Evolutionary conservation across 805 yeast species (phyloP).

Genomic region (Starmerella powellii): DNA sequence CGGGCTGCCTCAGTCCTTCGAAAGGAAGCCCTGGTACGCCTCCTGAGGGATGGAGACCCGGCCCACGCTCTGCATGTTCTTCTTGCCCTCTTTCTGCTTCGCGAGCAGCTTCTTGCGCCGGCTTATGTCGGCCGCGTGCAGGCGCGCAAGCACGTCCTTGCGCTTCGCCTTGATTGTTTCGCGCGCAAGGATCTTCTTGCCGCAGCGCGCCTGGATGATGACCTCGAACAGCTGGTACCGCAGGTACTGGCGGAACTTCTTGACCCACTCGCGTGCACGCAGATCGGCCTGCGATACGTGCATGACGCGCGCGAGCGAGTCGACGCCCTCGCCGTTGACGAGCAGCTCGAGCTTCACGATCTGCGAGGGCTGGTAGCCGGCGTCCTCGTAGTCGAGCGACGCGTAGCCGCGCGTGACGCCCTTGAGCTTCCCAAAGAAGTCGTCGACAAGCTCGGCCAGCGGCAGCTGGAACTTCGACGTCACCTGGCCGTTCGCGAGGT

Average conservation of each 20-base stretch:
- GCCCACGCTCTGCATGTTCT: conserved; percentile 67
- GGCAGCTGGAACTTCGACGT: conserved; percentile 71
- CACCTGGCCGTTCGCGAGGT: conserved; percentile 69
- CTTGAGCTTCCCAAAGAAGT: conserved; percentile 86
- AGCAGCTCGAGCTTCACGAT: conserved; percentile 77
- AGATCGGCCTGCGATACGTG: conserved; percentile 65
- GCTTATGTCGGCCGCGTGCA: conserved; percentile 88
- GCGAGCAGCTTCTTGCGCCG: conserved; percentile 78
- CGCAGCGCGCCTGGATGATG: conserved; percentile 79
- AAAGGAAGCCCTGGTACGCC: conserved; percentile 76
- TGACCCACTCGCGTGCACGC: conserved; percentile 71
- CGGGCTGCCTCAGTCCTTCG: conserved; percentile 17
- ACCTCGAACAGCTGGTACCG: conserved; percentile 83
- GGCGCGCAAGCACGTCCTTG: conserved; percentile 84
- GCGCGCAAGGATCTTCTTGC: conserved; percentile 68
- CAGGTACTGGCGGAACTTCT: conserved; percentile 65
- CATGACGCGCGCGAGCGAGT: conserved; percentile 84
- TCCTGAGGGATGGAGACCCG: conserved; percentile 66
- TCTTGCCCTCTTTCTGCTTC: conserved; percentile 90
- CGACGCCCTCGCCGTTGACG: conserved; percentile 80
- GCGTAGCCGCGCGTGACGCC: conserved; percentile 88
- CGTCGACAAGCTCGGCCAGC: conserved; percentile 80
- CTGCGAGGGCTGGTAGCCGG: conserved; percentile 70
- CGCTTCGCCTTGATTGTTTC: conserved; percentile 89
- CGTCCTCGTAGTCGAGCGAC: conserved; percentile 86